These are phyloP conservation scores for Knufia petricola DNA, from an alignment of 2,329 filamentous ascomycete species.

Conservation along the genomic window DNA sequence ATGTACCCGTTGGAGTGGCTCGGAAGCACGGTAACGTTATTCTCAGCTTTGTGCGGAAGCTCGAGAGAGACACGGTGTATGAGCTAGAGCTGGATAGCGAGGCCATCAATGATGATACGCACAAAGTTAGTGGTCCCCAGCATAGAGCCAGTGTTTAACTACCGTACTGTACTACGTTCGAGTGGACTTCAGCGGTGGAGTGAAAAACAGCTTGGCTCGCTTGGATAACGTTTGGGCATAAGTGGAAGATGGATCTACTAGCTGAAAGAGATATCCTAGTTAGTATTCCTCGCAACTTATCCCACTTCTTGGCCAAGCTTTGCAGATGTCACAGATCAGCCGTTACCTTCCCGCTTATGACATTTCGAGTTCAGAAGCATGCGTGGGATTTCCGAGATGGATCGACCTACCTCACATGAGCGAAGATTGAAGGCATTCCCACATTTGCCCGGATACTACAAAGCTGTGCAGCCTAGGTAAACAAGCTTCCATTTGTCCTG, in stretches of 20 bases:
- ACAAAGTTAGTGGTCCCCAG: slow-evolving; percentile 4
- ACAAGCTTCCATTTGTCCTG: too few relatives aligned
- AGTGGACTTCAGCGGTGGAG: neutral
- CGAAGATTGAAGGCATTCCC: neutral
- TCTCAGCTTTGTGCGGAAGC: neutral
- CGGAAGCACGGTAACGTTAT: neutral
- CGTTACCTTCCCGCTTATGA: neutral
- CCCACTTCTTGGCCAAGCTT: neutral
- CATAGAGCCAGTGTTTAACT: neutral
- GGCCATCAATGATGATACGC: neutral
- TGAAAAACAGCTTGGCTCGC: too few relatives aligned
- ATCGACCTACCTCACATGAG: neutral
- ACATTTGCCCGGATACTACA: neutral
- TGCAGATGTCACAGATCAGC: neutral
- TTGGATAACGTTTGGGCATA: neutral
- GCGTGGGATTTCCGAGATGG: neutral
- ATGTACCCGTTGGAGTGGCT: slow-evolving; percentile 5
- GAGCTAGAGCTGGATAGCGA: slow-evolving; percentile 1
- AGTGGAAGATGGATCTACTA: neutral
- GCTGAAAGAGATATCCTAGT: neutral
- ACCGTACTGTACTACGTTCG: neutral
- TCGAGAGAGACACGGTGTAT: neutral
- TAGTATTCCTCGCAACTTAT: neutral
- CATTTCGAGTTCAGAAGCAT: neutral
- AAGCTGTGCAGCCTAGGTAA: too few relatives aligned